These are phyloP conservation scores for Lentinus brumalis DNA, from an alignment of 768 basidiomycete species.

Conservation along the genomic window DNA sequence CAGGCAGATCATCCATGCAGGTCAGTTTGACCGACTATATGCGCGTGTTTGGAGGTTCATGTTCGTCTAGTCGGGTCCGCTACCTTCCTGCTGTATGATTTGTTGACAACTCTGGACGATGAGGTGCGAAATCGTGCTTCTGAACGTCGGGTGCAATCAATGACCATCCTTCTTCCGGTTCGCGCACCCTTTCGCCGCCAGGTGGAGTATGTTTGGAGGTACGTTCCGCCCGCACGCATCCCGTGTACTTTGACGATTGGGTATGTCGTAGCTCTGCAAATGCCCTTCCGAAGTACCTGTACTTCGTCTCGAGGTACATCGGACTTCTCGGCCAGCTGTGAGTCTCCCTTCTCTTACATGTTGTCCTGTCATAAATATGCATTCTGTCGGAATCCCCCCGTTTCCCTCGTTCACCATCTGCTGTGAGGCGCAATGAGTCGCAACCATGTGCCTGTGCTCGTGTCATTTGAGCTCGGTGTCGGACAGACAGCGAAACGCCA, in stretches of 20 bases:
- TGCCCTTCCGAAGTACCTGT: constrained; percentile 10
- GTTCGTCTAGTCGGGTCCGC: neutral
- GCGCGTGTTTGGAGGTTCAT: too few species aligned
- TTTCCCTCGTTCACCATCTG: neutral
- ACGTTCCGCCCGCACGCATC: neutral
- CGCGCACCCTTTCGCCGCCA: neutral
- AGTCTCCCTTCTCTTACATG: neutral
- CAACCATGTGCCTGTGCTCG: too few species aligned
- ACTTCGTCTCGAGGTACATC: constrained; percentile 15
- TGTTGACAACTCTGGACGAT: neutral
- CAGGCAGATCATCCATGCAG: neutral
- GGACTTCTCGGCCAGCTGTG: constrained; percentile 6
- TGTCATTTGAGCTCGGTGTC: too few species aligned
- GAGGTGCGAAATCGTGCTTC: neutral
- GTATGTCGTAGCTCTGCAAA: constrained; percentile 4
- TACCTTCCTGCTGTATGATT: neutral
- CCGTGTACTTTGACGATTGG: neutral
- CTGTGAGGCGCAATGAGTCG: too few species aligned
- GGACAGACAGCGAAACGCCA: too few species aligned
- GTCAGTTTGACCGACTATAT: neutral
- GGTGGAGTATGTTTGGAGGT: neutral
- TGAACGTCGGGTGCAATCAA: neutral
- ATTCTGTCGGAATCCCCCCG: too few species aligned
- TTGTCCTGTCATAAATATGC: neutral
- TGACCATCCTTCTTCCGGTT: neutral